phyloP scores from a whole-genome alignment of 179 eudicot species.

The Silene noctiflora region DNA sequence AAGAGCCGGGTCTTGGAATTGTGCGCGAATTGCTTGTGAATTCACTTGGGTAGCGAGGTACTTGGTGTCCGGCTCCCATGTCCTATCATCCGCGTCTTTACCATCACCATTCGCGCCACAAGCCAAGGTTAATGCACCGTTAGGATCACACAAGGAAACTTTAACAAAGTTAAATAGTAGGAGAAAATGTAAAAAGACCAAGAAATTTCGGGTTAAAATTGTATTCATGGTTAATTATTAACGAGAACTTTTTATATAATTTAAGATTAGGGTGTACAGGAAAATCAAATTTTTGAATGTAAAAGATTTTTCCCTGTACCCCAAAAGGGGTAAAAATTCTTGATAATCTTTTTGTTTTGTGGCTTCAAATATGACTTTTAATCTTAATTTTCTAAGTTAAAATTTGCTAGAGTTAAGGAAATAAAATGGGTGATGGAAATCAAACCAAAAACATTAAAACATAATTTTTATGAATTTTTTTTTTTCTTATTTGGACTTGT shows the following conservation, averaged over 20 bases:
- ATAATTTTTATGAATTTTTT: background rate
- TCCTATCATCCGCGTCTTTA: conserved; percentile 51
- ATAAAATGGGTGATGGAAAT: conserved; percentile 9
- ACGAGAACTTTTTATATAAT: background rate
- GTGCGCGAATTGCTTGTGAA: conserved; percentile 37
- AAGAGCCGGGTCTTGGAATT: conserved; percentile 73
- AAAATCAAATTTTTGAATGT: conserved; percentile 8
- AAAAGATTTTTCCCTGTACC: conserved; percentile 28
- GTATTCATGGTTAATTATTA: conserved; percentile 14
- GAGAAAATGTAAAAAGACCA: background rate
- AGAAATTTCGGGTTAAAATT: background rate
- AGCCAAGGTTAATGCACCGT: conserved; percentile 22
- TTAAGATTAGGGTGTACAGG: conserved; percentile 24
- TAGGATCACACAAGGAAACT: conserved; percentile 4
- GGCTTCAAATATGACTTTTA: conserved; percentile 4
- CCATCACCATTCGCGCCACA: conserved; percentile 59
- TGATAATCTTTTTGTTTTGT: background rate
- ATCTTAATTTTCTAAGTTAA: background rate
- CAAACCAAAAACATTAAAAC: conserved; percentile 10
- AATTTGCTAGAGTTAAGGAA: background rate
- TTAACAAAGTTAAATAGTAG: conserved; percentile 4
- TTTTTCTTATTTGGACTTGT: background rate
- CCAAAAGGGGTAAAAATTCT: conserved; percentile 16
- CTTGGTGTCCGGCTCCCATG: conserved; percentile 56
- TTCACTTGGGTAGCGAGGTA: conserved; percentile 34